phyloP scores from a whole-genome alignment of 495 filamentous ascomycete genomes.

The Neurospora africana region DNA sequence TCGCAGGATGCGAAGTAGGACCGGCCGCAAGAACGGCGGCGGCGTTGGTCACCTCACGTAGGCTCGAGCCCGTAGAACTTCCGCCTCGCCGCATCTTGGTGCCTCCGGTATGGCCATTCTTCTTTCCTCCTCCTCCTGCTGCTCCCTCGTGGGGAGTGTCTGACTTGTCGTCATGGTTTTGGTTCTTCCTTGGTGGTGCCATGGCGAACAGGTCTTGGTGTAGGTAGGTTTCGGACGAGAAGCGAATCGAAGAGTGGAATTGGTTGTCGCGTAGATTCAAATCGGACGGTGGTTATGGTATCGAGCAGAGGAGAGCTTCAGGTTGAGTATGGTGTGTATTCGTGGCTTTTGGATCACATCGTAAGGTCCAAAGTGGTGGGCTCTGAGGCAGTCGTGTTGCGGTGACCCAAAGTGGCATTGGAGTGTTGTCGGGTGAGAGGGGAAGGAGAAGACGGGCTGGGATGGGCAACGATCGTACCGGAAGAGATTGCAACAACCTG shows the following conservation, averaged over 20 bases:
- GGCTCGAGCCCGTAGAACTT: conserved; percentile 34
- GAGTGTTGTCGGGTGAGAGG: not conserved
- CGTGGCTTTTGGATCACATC: not conserved
- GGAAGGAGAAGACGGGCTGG: not conserved
- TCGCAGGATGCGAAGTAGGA: conserved; percentile 8
- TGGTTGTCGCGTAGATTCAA: not conserved
- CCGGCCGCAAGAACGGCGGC: conserved; percentile 14
- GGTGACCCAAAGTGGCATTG: not conserved
- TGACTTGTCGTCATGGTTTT: conserved; percentile 35
- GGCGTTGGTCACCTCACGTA: conserved; percentile 30
- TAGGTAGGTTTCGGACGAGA: not conserved
- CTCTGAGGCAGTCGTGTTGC: not conserved
- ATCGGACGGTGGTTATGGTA: not conserved
- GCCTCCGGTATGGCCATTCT: conserved; percentile 26
- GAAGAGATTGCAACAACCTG: not conserved
- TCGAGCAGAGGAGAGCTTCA: not conserved
- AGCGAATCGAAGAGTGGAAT: not conserved
- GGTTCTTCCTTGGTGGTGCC: conserved; percentile 24
- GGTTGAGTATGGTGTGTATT: not conserved
- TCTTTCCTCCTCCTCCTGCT: conserved; percentile 14
- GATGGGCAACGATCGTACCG: not conserved
- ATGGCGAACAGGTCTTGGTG: conserved; percentile 11
- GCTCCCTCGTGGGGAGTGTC: conserved; percentile 23
- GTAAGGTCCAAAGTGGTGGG: not conserved
- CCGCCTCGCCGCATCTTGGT: conserved; percentile 37